These are phyloP conservation scores for Thymus mandschuricus DNA, from an alignment of 257 asterid genomes.

Conservation along the genomic window DNA sequence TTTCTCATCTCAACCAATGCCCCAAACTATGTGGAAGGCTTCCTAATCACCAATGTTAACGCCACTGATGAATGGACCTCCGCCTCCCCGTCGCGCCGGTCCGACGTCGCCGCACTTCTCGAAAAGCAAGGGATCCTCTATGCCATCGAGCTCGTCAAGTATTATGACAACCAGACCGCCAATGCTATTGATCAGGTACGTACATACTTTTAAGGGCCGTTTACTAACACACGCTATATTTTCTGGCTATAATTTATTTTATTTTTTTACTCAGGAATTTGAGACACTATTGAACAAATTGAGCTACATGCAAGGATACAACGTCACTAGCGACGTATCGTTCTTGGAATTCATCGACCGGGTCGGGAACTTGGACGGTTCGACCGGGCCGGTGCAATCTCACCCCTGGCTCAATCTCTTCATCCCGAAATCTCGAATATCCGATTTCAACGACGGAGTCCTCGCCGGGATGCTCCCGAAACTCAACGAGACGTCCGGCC, in stretches of 20 bases:
- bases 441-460: constrained; percentile 53
- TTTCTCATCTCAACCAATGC: constrained; percentile 33
- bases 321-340: constrained; percentile 31
- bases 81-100: constrained; percentile 39
- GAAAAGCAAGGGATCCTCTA: constrained; percentile 47
- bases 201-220: too few relatives aligned
- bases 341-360: constrained; percentile 39
- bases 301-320: constrained; percentile 34
- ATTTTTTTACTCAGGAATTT: constrained; percentile 36
- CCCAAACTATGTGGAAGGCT: constrained; percentile 52
- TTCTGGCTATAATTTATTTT: background rate
- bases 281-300: constrained; percentile 30
- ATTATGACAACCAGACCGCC: constrained; percentile 44
- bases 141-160: constrained; percentile 55
- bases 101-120: constrained; percentile 36
- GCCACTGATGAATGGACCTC: constrained; percentile 43
- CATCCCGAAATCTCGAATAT: constrained; percentile 49
- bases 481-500: constrained; percentile 45
- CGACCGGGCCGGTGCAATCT: constrained; percentile 46
- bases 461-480: constrained; percentile 27
- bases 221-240: too few relatives aligned
- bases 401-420: constrained; percentile 70
- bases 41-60: constrained; percentile 39
- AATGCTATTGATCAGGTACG: constrained; percentile 44
- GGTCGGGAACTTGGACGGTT: constrained; percentile 29